A percentile compares a stretch with the other conserved stretches of the same genome.
These are phyloP conservation scores for Colletotrichum navitas DNA, from an alignment of 2,329 filamentous ascomycete genomes.

Conservation along the genomic window DNA sequence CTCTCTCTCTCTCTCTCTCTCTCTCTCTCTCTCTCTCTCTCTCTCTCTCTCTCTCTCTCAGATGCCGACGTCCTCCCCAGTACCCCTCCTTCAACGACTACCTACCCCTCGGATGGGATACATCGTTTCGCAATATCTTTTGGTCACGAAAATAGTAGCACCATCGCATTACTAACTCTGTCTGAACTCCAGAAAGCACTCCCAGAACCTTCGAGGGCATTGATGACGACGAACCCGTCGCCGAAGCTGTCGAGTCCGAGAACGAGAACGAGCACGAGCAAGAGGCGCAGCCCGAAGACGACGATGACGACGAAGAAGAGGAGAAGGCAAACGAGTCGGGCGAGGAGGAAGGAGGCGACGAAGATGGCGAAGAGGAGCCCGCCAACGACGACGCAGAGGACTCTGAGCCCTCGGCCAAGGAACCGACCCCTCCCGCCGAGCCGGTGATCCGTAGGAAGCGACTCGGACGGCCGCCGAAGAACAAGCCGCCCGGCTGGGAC, in stretches of 20 bases:
- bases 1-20: too few relatives aligned
- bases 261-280: slow-evolving; percentile 45
- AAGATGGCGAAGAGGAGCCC: slow-evolving; percentile 64
- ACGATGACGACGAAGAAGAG: slow-evolving; percentile 61
- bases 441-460: slow-evolving; percentile 80
- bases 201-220: slow-evolving; percentile 55
- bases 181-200: slow-evolving; percentile 54
- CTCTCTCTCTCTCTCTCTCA: too few relatives aligned
- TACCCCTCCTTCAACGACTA: slow-evolving; percentile 18
- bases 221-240: slow-evolving; percentile 57
- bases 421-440: slow-evolving; percentile 66
- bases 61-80: neutral
- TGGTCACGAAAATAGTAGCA: too few relatives aligned
- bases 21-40: too few relatives aligned
- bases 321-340: slow-evolving; percentile 53
- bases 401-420: slow-evolving; percentile 58
- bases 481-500: slow-evolving; percentile 84
- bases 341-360: slow-evolving; percentile 62
- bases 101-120: neutral
- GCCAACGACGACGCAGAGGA: slow-evolving; percentile 59
- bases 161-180: neutral
- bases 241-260: slow-evolving; percentile 49
- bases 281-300: slow-evolving; percentile 43
- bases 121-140: neutral
- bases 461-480: slow-evolving; percentile 88